Conservation (phyloP, 2,329 filamentous ascomycete genomes). For the Fusarium metavorans region DNA sequence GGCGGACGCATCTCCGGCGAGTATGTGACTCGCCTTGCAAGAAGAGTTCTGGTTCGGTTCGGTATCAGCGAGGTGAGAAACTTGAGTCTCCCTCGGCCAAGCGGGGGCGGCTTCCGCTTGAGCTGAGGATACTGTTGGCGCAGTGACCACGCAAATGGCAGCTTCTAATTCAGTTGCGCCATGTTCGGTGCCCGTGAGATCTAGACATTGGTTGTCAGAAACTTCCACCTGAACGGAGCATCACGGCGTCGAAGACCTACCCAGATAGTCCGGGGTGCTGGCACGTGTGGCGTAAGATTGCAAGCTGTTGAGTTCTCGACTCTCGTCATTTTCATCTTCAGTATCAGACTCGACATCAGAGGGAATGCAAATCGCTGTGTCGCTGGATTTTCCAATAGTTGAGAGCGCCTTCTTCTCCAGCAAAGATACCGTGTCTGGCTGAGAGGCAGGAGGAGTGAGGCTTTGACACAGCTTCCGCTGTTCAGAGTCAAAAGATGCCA, state of each 20-base stretch:
- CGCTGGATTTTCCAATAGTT: background rate
- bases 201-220: background rate
- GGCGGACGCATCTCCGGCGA: background rate
- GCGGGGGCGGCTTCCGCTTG: background rate
- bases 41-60: background rate
- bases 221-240: background rate
- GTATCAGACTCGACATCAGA: background rate
- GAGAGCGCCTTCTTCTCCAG: background rate
- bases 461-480: background rate
- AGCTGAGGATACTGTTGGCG: background rate
- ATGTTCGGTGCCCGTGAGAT: background rate
- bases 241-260: background rate
- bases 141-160: background rate
- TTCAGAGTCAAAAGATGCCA: background rate
- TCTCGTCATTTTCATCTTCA: slow-evolving; percentile 7
- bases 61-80: background rate
- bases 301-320: background rate
- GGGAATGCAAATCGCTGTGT: background rate
- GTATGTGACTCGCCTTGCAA: background rate
- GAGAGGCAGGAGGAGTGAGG: background rate
- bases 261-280: background rate
- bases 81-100: background rate
- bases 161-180: background rate
- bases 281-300: background rate
- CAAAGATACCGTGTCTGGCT: background rate